Evolutionary conservation across 176 grass and related monocot species (phyloP).

Genomic region (Rhipidocladum racemiflorum): DNA sequence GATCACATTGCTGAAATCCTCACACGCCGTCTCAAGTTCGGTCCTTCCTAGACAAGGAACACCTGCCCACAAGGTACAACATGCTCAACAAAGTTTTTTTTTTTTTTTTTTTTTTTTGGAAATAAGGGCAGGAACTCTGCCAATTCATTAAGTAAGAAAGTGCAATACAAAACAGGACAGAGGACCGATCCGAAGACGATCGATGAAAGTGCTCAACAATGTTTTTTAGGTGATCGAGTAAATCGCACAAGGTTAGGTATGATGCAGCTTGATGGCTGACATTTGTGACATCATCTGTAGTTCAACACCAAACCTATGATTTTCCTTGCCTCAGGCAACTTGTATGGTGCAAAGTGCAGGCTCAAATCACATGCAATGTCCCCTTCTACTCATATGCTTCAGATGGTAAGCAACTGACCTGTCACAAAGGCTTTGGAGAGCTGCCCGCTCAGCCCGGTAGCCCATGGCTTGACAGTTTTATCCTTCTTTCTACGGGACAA

Average conservation of each 20-base stretch:
- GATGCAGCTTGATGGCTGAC: background rate
- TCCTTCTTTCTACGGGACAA: constrained; percentile 46
- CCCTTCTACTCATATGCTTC: background rate
- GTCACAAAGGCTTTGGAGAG: constrained; percentile 58
- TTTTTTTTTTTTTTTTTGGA: no score
- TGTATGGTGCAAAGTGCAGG: background rate
- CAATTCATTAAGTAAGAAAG: no score
- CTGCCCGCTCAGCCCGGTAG: constrained; percentile 60
- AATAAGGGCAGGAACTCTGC: no score
- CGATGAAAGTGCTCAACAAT: no score
- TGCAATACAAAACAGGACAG: no score
- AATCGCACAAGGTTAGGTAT: background rate
- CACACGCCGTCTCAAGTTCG: constrained; percentile 67
- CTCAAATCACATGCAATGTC: background rate
- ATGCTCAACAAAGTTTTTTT: no score
- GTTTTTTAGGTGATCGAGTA: background rate
- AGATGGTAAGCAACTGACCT: constrained; percentile 35
- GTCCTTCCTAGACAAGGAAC: constrained; percentile 51
- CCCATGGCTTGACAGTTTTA: constrained; percentile 55
- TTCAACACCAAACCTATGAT: background rate
- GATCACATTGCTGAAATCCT: constrained; percentile 84
- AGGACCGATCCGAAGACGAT: no score
- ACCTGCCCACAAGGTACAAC: constrained; percentile 35
- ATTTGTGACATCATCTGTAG: background rate
- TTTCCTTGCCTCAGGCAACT: background rate